Evolutionary conservation across 495 filamentous ascomycete species (phyloP), one percentile per base, ranked within the genome.

Genomic region (Neurospora cerealis): DNA sequence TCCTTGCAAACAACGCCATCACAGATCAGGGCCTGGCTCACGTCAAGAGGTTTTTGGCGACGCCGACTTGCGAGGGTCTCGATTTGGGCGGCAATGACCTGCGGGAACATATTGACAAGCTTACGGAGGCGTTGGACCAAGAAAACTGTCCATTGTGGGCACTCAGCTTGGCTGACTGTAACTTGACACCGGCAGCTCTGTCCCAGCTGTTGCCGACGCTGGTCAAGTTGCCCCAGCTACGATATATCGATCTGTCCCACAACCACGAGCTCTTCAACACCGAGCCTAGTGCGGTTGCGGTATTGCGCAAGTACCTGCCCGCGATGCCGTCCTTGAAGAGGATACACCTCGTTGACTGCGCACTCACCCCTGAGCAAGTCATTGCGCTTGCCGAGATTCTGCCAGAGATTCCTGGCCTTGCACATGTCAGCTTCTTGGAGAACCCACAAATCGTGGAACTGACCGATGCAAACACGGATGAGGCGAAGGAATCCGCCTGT

Each of bases 81-180:
- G 96, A 98, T 80, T 82, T 99, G n/a, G 95, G 95, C 42, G 93
- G 93, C n/a, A 98, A 97, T 77, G 89, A 94, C 72, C 77, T 89
- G 36, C 83, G 89, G 74, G 89, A 94, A 39, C 86, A 91, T 74
- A 83, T 97, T n/a, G 86, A 87, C 62, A 83, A 90, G 39, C 81
- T 99, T 42, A 88, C 90, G 1, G 86, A 87, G 21, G 87, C 87
- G 21, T 81, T 97, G 44, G 85, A 88, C n/a, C 81, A 82, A 15
- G 85, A 90, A 5, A 86, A 87, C 42, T 77, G 76, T 36, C 88
- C 90, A 0, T 85, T 97, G 4, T 94, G 90, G 84, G 93, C 94
- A 10, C 84, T 99, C 70, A 94, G 93, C 79, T 81, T 99, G 73
- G 94, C 95, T 3, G 93, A 95, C 78, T 98, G 94, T 83, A 91